A percentile compares a stretch with the other conserved stretches of the same genome.
These are phyloP conservation scores for Kuraishia capsulata DNA, from an alignment of 805 yeast genomes.

Conservation along the genomic window DNA sequence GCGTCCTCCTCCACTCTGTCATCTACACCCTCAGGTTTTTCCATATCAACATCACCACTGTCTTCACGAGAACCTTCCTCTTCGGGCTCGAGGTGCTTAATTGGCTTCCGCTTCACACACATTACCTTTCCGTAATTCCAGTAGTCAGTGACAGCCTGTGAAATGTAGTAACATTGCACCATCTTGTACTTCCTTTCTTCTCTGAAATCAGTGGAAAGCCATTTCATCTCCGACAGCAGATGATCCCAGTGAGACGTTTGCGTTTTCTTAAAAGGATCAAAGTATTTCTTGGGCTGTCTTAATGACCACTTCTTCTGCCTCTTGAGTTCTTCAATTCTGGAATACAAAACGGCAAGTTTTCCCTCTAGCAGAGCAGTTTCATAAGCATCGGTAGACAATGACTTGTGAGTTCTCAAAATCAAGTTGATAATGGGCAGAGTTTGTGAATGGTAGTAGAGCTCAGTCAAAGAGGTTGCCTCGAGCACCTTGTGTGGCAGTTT, in stretches of 20 bases:
- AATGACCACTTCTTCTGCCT: constrained; percentile 85
- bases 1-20: neutral
- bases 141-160: constrained; percentile 68
- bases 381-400: constrained; percentile 74
- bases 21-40: neutral
- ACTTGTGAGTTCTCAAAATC: constrained; percentile 79
- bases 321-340: constrained; percentile 87
- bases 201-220: constrained; percentile 74
- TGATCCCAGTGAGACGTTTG: constrained; percentile 59
- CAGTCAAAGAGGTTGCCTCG: constrained; percentile 65
- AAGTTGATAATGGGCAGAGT: constrained; percentile 77
- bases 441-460: constrained; percentile 79
- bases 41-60: constrained; percentile 3
- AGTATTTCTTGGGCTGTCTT: constrained; percentile 66
- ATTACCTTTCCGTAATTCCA: constrained; percentile 69
- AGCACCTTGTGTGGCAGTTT: constrained; percentile 43
- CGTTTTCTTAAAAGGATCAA: constrained; percentile 53
- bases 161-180: constrained; percentile 59
- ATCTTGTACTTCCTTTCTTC: constrained; percentile 63
- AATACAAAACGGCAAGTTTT: constrained; percentile 78
- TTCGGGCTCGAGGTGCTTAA: constrained; percentile 15
- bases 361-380: constrained; percentile 86
- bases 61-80: too few species aligned
- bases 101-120: constrained; percentile 48
- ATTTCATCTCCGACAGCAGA: constrained; percentile 66